Evolutionary conservation across 2,329 filamentous ascomycete genomes (phyloP), one percentile per base, ranked within the genome.

Genomic region (Stemphylium beticola): DNA sequence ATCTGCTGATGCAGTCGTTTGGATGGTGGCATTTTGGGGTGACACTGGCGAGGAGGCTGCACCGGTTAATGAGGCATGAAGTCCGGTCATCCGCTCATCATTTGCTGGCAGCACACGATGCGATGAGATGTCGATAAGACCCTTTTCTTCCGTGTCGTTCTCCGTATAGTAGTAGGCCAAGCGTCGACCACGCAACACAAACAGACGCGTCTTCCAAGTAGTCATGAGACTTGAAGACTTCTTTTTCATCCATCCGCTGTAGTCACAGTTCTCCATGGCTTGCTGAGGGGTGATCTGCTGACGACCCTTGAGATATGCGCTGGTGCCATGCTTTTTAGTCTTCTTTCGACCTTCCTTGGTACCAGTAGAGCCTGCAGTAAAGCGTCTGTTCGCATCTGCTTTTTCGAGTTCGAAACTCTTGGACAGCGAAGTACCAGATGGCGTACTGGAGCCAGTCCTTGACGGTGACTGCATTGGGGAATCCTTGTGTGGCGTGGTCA

Each of bases 231-330:
- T 95, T 1, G 92, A 93, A 55, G 92, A 96, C 77, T 96, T 93
- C 83, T 99, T 99, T 82, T 95, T 98, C 95, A 99, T 99, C 95
- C 95, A 99, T 1, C 95, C 95, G 68, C 89, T 93, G 74, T 96
- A 98, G 71, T 99, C 93, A 50, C 92, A 93, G 57, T 86, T 87
- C 58, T 87, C 80, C 76, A 96, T 95, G 57, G 93, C 92, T 71
- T 96, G 91, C 50, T 87, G 82, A 0, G 95, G 95, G 0, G 85
- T 79, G 56, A 93, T 89, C 75, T 93, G 92, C 65, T 90, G 84
- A 36, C 98, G 79, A 0, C 95, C 95, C 26, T 91, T 88, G 15
- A 88, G 91, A 76, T 98, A 99, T 0, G 95, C 95, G 68, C 93
- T 97, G 0, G 95, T 99, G 53, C 92, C 88, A 73, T 98, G 96